Percentiles rank a stretch among this genome's conserved stretches.
These are phyloP conservation scores for Puccinia polysora DNA, from an alignment of 1,284 basidiomycete genomes.

Conservation along the genomic window DNA sequence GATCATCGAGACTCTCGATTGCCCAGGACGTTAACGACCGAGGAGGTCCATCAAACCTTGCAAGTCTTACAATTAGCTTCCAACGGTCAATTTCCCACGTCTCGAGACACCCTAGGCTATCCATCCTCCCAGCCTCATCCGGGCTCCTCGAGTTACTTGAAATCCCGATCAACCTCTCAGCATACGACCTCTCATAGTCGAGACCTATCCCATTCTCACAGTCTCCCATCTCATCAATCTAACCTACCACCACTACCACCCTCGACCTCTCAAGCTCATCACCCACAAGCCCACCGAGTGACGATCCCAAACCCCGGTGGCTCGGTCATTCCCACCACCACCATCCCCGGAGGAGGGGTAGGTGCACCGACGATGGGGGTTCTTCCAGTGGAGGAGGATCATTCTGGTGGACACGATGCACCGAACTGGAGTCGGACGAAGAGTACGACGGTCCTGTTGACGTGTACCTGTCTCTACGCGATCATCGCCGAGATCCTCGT, in stretches of 20 bases:
- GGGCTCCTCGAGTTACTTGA: neutral
- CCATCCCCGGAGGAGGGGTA: conserved; percentile 15
- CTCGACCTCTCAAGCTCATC: conserved; percentile 8
- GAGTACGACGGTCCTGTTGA: conserved; percentile 78
- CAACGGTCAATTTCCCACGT: conserved; percentile 37
- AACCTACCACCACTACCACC: neutral
- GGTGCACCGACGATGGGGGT: neutral
- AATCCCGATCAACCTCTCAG: neutral
- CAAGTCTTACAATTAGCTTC: conserved; percentile 41
- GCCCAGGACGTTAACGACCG: conserved; percentile 23
- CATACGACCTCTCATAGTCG: neutral
- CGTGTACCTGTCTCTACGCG: conserved; percentile 88
- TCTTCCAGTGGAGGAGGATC: neutral
- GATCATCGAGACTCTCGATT: neutral
- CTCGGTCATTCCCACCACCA: conserved; percentile 20
- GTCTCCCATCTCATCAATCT: neutral
- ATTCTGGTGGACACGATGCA: conserved; percentile 77
- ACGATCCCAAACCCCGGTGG: neutral
- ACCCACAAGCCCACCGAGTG: conserved; percentile 40
- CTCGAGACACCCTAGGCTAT: neutral
- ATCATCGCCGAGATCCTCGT: conserved; percentile 91
- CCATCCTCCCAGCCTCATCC: neutral
- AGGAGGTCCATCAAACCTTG: conserved; percentile 35
- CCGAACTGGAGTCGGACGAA: conserved; percentile 87
- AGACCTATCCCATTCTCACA: conserved; percentile 9